These are phyloP conservation scores for Globisporangium lucens DNA, from an alignment of 352 stramenopile genomes.

Conservation along the genomic window DNA sequence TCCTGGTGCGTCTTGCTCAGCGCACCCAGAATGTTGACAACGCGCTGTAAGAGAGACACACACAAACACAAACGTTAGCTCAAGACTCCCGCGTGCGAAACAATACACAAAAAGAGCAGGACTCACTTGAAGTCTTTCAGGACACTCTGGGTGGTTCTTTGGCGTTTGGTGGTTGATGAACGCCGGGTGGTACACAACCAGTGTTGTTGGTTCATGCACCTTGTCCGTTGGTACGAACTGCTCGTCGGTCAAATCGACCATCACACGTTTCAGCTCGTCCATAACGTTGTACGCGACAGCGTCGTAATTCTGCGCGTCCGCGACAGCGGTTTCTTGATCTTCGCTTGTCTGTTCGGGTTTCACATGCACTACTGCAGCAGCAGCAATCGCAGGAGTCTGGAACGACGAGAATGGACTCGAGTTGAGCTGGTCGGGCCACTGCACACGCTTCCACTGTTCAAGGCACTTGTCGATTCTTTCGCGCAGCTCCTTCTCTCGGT, in stretches of 20 bases:
- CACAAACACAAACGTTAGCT: background rate
- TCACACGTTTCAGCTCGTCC: conserved; percentile 73
- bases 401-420: conserved; percentile 37
- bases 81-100: background rate
- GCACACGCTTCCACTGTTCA: conserved; percentile 59
- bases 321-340: background rate
- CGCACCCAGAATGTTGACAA: conserved; percentile 62
- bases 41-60: conserved; percentile 33
- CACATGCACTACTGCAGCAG: conserved; percentile 12
- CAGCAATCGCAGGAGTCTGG: conserved; percentile 12
- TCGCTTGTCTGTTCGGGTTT: conserved; percentile 27
- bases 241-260: conserved; percentile 75
- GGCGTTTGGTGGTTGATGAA: conserved; percentile 86
- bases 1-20: conserved; percentile 65
- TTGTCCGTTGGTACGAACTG: conserved; percentile 25
- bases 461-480: conserved; percentile 47
- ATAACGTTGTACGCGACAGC: conserved; percentile 35
- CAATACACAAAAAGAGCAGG: conserved; percentile 2
- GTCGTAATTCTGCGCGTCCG: conserved; percentile 17
- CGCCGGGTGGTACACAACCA: conserved; percentile 80
- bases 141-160: conserved; percentile 79
- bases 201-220: conserved; percentile 42
- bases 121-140: conserved; percentile 76
- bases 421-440: conserved; percentile 63
- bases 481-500: conserved; percentile 46